Evolutionary conservation across 192 early-diverging fungal genomes (phyloP).

Genomic region (Linnemannia exigua): DNA sequence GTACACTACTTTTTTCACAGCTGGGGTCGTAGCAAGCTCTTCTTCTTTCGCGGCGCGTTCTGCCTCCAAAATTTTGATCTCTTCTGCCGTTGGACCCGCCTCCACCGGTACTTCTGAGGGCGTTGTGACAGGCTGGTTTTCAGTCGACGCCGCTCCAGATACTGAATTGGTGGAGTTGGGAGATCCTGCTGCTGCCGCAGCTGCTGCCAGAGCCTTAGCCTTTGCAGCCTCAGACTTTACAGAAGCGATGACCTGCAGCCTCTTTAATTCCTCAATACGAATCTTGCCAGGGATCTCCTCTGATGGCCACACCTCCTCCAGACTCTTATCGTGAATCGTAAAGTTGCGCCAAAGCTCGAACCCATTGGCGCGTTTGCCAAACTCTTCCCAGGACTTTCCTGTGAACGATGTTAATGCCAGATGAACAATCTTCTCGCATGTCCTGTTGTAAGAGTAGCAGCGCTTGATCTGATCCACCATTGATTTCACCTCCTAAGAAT

Average conservation of each 20-base stretch:
- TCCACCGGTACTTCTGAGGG: background rate
- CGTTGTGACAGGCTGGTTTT: background rate
- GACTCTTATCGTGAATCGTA: conserved; percentile 44
- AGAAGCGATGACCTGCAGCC: conserved; percentile 22
- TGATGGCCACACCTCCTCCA: conserved; percentile 54
- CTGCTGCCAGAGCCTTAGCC: conserved; percentile 29
- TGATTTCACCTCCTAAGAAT: conserved; percentile 79
- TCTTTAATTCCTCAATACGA: conserved; percentile 57
- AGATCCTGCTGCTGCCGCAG: background rate
- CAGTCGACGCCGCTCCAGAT: background rate
- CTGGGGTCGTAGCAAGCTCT: conserved; percentile 58
- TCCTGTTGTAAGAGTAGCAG: conserved; percentile 82
- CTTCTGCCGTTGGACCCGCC: background rate
- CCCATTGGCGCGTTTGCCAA: conserved; percentile 58
- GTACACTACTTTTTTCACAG: conserved; percentile 82
- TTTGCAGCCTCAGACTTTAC: conserved; percentile 42
- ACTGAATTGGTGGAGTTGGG: background rate
- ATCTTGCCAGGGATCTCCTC: conserved; percentile 47
- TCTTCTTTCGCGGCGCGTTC: conserved; percentile 45
- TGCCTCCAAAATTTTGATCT: conserved; percentile 29
- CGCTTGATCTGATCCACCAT: conserved; percentile 79
- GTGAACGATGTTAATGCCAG: conserved; percentile 74
- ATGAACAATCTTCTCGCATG: conserved; percentile 62
- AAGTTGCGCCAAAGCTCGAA: conserved; percentile 69
- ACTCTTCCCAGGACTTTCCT: conserved; percentile 62